Base-by-base conservation (phyloP, 768 basidiomycete genomes). In the Lentinula sp. region DNA sequence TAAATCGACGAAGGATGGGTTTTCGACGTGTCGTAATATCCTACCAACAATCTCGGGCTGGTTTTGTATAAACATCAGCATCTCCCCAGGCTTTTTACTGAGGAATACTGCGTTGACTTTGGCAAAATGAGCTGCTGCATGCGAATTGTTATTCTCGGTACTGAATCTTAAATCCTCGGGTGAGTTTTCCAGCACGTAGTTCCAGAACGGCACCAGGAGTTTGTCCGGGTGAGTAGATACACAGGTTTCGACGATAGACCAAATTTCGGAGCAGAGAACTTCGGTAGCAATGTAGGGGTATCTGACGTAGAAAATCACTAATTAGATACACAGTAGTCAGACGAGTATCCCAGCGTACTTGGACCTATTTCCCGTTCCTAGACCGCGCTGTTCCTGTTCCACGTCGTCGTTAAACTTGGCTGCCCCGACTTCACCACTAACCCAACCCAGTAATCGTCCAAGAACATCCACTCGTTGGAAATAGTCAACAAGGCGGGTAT, bases 201-300 rank as follows among this genome's bases (percentile, higher is more conserved):
- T 93, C 95, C 95, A 97, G 78, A 97, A 96, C 10, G 93, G 90
- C 42, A 80, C 76, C 57, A 98, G 80, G 57, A 97, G 79, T 61
- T 88, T 84, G 9, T 85, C 79, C 56, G 43, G 57, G n/a, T 83
- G 79, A 66, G 88, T 78, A 66, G 80, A 81, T 67, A 96, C 78
- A 67, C 93, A 91, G 1, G 92, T 93, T 73, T 95, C 93, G 52
- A 94, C 87, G 68, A 98, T 92, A 21, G 89, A 91, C 89, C 94
- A 97, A 74, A 96, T 88, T 67, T 96, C 95, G 73, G 92, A 91
- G 75, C 94, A 95, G 37, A 98, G 83, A 23, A 98, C 93, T 72
- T 98, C 96, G 31, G 95, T 94, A 15, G 93, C 89, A 21, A 95
- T 85, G 68, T 92, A 89, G 1, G 95, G 93, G 73, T 93, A 98